A percentile compares a stretch with the other conserved stretches of the same genome.
phyloP scores from a whole-genome alignment of 192 early-diverging fungal genomes.

The Chytriomyces sp. region DNA sequence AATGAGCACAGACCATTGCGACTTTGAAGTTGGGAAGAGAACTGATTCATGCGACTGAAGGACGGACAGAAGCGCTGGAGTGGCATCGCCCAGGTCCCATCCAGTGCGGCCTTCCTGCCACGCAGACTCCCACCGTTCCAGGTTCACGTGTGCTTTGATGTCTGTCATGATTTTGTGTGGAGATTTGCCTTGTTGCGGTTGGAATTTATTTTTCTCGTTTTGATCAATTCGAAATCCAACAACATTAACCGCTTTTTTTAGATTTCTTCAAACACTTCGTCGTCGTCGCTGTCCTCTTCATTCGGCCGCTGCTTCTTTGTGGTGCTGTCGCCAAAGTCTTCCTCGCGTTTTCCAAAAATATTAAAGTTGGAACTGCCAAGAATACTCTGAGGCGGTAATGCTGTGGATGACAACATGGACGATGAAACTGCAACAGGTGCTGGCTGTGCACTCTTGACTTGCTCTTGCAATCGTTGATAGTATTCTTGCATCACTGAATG shows the following conservation, averaged over 20 bases:
- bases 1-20: slow-evolving; percentile 21
- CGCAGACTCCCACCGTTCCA: slow-evolving; percentile 17
- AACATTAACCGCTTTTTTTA: too few relatives aligned
- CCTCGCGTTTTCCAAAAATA: too few relatives aligned
- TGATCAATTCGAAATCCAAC: too few relatives aligned
- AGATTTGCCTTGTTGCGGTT: too few relatives aligned
- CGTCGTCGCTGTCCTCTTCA: slow-evolving; percentile 17
- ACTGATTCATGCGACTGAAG: background rate
- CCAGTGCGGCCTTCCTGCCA: slow-evolving; percentile 16
- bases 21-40: background rate
- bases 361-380: too few relatives aligned
- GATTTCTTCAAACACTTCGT: slow-evolving; percentile 14
- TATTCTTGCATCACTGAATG: slow-evolving; percentile 16
- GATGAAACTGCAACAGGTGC: too few relatives aligned
- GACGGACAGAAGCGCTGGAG: slow-evolving; percentile 15
- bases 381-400: too few relatives aligned
- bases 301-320: background rate
- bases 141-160: background rate
- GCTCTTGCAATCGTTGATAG: background rate
- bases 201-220: too few relatives aligned
- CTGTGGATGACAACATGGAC: too few relatives aligned
- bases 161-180: background rate
- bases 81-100: slow-evolving; percentile 25
- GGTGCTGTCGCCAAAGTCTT: slow-evolving; percentile 6
- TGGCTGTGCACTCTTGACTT: too few relatives aligned